Base-by-base conservation (phyloP, 805 yeast species). In the Candida nanaspora region DNA sequence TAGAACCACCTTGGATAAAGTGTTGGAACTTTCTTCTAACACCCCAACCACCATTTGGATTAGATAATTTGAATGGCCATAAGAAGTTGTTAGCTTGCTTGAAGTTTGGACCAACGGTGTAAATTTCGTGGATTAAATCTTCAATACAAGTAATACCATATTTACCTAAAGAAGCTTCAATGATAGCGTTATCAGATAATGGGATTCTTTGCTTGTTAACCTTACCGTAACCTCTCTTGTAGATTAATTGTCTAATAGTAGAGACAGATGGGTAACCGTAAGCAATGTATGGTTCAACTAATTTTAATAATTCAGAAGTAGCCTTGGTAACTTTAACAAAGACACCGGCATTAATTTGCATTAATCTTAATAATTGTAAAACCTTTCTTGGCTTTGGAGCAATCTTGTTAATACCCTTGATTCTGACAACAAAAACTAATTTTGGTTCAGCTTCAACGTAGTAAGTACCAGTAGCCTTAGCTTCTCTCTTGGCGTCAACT, bases 321-420 rank as follows among this genome's bases (percentile, higher is more conserved):
- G 96, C 95, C 81, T 87, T 87, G 82, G 95, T 87, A 62, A 87
- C 82, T 74, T 83, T 87, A 66, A 87, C 94, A 66, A 87, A 87
- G 54, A 85, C 93, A 81, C 91, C 96, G 62, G 93, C 78, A 80
- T 87, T 87, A 72, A 87, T 85, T 78, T 86, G 95, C 68, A 81
- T 78, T 72, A 87, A 81, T 80, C 96, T 83, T 71, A 86, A 78
- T 68, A 88, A 80, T 75, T 84, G 96, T 70, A 87, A 72, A 63
- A 89, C 95, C 86, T 89, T 89, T 86, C 96, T 88, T 81, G 96
- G 96, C 84, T 89, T 89, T 66, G 97, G 96, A 66, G 96, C 86
- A 62, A 89, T 87, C 84, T 88, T 89, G 89, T 78, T 85, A 72
- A 89, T 86, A 89, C 97, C 97, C 91, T 89, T 89, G 82, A 89